Base-by-base conservation (phyloP, 23 red algal genomes). In the Gracilaria vermiculophylla region DNA sequence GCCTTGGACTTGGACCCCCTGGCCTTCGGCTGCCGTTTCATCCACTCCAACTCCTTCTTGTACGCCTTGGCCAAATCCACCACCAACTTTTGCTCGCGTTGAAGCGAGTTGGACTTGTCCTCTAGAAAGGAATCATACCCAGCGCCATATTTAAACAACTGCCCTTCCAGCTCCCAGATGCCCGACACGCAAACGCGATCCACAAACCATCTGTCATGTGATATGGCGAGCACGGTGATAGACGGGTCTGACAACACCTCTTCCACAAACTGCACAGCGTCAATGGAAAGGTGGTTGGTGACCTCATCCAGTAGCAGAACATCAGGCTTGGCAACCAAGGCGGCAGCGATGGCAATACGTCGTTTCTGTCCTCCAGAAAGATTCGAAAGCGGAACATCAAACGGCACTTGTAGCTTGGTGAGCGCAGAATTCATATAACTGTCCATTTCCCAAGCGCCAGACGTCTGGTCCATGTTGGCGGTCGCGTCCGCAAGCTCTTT, bases 261-360 rank as follows among this genome's bases (percentile, higher is more conserved):
- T 58, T 98, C 96, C 15, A 98, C 72, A 82, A 92, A 98, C 78
- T 70, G 55, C 9, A 98, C 78, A 25, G 66, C 81, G 54, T 98
- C 96, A 35, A 93, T 81, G 11, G 85, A 85, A 65, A 98, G 47
- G 48, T 98, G 96, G 72, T 98, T 98, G 0, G 96, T 98, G 14
- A 92, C 91, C 67, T 98, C 96, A 78, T 98, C 96, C 24, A 94
- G 54, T 51, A 98, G 53, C 87, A 98, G 12, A 27, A 98, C 43
- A 55, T 94, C 96, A 23, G 96, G 92, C 45, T 83, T 77, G 3
- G 73, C 43, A 21, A 94, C 86, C 25, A 98, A 77, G 0, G 91
- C 89, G 15, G 87, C 89, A 21, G 88, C 91, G 27, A 98, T 88
- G 3, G 82, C 91, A 33, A 98, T 87, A 23, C 96, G 91, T 32